phyloP scores from a whole-genome alignment of 768 basidiomycete genomes.

The Rhodotorula toruloides region DNA sequence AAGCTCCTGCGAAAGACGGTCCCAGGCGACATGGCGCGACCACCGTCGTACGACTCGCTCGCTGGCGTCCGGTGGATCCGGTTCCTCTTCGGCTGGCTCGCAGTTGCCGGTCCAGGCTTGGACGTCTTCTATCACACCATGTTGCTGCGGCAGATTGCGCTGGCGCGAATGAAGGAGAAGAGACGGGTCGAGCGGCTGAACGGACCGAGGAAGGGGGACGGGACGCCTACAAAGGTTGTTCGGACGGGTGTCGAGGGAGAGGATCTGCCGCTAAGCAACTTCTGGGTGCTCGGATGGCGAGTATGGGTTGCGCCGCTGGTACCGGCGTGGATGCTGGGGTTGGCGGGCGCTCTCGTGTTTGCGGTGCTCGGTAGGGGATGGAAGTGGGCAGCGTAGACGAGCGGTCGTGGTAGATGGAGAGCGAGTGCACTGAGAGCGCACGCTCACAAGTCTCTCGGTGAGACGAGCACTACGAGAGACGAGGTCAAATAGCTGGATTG shows the following conservation, averaged over 20 bases:
- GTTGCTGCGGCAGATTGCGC: slow-evolving; percentile 19
- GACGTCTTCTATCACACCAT: slow-evolving; percentile 30
- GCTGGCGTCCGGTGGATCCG: background rate
- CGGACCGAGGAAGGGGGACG: background rate
- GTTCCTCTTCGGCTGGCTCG: slow-evolving; percentile 5
- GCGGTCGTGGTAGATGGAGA: no score
- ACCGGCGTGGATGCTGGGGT: background rate
- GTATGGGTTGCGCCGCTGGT: background rate
- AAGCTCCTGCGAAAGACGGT: slow-evolving; percentile 41
- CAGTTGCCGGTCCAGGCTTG: slow-evolving; percentile 18
- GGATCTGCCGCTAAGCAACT: background rate
- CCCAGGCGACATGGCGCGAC: slow-evolving; percentile 8
- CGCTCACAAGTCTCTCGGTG: background rate
- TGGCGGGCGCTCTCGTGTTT: background rate
- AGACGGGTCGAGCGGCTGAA: background rate
- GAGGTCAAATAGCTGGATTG: no score
- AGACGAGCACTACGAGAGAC: no score
- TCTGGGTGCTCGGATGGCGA: slow-evolving; percentile 9
- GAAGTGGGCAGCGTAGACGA: background rate
- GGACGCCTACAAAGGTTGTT: no score
- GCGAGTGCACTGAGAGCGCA: background rate
- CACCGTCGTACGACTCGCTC: slow-evolving; percentile 18
- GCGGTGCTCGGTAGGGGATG: background rate
- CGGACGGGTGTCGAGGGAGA: background rate
- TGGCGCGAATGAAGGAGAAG: slow-evolving; percentile 9